Evolutionary conservation across 306 rosid genomes (phyloP).

Genomic region (Biancaea sappan): DNA sequence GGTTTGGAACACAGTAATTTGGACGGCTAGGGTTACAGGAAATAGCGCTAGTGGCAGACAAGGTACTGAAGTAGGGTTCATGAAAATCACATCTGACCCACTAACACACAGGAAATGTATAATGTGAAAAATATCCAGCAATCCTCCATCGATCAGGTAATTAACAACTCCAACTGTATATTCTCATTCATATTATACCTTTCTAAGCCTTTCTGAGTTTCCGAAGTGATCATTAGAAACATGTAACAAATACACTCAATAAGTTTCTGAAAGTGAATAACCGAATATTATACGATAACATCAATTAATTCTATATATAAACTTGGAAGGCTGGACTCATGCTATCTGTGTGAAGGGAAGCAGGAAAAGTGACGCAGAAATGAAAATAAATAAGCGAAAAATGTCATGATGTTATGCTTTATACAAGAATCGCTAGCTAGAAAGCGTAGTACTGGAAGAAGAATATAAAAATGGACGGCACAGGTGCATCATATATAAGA

Average conservation of each 20-base stretch:
- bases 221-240: not conserved
- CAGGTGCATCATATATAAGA: not conserved
- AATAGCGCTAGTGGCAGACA: conserved; percentile 61
- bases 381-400: not conserved
- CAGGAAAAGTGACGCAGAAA: not conserved
- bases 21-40: conserved; percentile 32
- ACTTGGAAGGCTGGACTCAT: conserved; percentile 20
- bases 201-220: not conserved
- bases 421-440: not conserved
- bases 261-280: conserved; percentile 14
- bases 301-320: conserved; percentile 5
- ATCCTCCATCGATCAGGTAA: not conserved
- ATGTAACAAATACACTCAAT: too few relatives aligned
- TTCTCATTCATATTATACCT: not conserved
- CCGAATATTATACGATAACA: conserved; percentile 10
- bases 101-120: conserved; percentile 35
- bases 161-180: conserved; percentile 29
- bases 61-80: conserved; percentile 44
- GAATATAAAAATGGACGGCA: conserved; percentile 12
- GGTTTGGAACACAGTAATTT: conserved; percentile 33
- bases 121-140: conserved; percentile 19
- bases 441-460: conserved; percentile 5
- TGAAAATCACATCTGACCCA: conserved; percentile 62
- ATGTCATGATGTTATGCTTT: not conserved
- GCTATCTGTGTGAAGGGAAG: conserved; percentile 23